Base-by-base conservation (phyloP, 2,329 filamentous ascomycete species). In the Aspergillus sclerotialis region DNA sequence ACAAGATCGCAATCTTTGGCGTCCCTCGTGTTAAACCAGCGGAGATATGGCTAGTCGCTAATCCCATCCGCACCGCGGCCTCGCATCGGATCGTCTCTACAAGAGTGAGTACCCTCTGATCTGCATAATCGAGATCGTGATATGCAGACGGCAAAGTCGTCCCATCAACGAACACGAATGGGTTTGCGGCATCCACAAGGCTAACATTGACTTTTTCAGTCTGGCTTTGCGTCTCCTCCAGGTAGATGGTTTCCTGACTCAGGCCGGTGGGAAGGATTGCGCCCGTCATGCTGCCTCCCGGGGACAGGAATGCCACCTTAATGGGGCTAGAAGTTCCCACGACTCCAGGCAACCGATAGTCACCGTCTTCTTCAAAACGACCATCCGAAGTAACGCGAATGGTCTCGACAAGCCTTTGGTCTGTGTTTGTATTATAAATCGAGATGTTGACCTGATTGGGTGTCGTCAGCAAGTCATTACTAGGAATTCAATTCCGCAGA, bases 401-500 rank as follows among this genome's bases (percentile, higher is more conserved):
- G 0, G 63, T 71, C 10, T 73, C 69, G 18, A 72, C 55, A 30
- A 82, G 70, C 7, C 74, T 51, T 49, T 82, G 82, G 15, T 58
- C 55, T 0, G 81, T 85, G 46, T 85, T 85, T 0, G 78, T 83
- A 48, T 85, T 85, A 44, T 70, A 66, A 14, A 84, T 73, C 30
- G 70, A 63, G 8, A 84, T 70, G 1, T 67, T 72, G 0, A 69
- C 63, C 47, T 64, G 53, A n/a, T n/a, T n/a, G n/a, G n/a, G n/a
- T n/a, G n/a, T n/a, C n/a, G n/a, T n/a, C n/a, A n/a, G n/a, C n/a
- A n/a, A n/a, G n/a, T n/a, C n/a, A n/a, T n/a, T n/a, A n/a, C n/a
- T n/a, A n/a, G n/a, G 7, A 21, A 7, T 5, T 9, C 16, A 24
- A 49, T 51, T 18, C 56, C 52, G 26, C 24, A 10, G 8, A 28